These are phyloP conservation scores for Suillus decipiens DNA, from an alignment of 768 basidiomycete genomes.

Conservation along the genomic window DNA sequence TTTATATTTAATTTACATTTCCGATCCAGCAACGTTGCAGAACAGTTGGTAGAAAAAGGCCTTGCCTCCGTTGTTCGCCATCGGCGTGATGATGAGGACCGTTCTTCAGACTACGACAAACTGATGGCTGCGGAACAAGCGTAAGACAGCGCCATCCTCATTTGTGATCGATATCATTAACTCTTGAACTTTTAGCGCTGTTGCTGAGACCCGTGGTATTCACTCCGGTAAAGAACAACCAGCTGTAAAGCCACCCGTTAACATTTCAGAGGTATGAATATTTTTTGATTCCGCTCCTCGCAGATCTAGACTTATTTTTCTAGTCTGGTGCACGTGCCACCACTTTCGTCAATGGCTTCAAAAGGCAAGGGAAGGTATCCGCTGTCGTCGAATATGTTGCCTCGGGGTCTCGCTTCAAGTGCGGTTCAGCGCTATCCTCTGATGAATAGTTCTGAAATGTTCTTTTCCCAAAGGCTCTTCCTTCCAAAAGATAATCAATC, in stretches of 20 bases:
- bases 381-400: slow-evolving; percentile 94
- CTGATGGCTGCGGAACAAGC: slow-evolving; percentile 91
- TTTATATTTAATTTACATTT: slow-evolving; percentile 8
- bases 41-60: slow-evolving; percentile 92
- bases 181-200: slow-evolving; percentile 57
- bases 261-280: slow-evolving; percentile 81
- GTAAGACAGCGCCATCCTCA: slow-evolving; percentile 48
- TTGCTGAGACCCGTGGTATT: slow-evolving; percentile 75
- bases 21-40: slow-evolving; percentile 76
- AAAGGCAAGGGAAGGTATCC: slow-evolving; percentile 79
- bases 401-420: slow-evolving; percentile 96
- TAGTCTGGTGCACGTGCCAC: slow-evolving; percentile 74
- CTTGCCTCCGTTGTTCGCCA: slow-evolving; percentile 89
- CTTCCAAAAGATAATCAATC: slow-evolving; percentile 92
- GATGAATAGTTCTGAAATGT: slow-evolving; percentile 7
- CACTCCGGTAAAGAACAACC: slow-evolving; percentile 92
- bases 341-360: slow-evolving; percentile 90
- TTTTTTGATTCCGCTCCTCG: not conserved
- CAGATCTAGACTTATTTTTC: slow-evolving; percentile 9
- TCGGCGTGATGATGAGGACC: slow-evolving; percentile 92
- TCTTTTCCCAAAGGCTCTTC: slow-evolving; percentile 61
- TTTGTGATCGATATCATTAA: not conserved
- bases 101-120: slow-evolving; percentile 95
- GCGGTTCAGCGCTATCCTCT: slow-evolving; percentile 18
- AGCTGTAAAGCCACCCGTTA: slow-evolving; percentile 77